Evolutionary conservation across 2,329 filamentous ascomycete genomes (phyloP).

Genomic region (Sphaerulina populicola): DNA sequence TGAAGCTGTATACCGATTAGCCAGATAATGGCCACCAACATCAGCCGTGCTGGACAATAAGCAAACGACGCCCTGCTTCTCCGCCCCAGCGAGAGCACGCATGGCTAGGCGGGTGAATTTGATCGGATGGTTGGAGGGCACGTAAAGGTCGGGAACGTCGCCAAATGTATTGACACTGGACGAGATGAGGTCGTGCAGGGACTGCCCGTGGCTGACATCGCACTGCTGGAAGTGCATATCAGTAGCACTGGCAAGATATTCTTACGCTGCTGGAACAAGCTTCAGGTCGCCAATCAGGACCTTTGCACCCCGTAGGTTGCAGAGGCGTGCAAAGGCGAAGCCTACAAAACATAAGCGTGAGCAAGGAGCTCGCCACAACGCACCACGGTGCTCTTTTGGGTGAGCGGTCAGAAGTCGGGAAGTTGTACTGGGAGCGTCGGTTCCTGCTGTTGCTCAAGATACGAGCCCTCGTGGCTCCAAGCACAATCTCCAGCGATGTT

Average conservation of each 20-base stretch:
- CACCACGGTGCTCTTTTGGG: neutral
- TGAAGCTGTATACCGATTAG: conserved; percentile 29
- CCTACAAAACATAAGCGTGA: conserved; percentile 4
- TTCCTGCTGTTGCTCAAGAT: too few relatives aligned
- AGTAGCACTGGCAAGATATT: neutral
- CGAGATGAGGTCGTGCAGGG: conserved; percentile 18
- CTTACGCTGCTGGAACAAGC: conserved; percentile 17
- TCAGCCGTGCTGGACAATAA: conserved; percentile 16
- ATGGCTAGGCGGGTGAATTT: conserved; percentile 20
- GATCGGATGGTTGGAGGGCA: conserved; percentile 18
- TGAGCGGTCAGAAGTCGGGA: too few relatives aligned
- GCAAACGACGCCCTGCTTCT: conserved; percentile 19
- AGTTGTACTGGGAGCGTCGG: too few relatives aligned
- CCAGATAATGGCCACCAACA: conserved; percentile 20
- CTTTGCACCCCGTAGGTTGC: conserved; percentile 16
- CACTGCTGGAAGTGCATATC: conserved; percentile 13
- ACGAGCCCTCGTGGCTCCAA: too few relatives aligned
- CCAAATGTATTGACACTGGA: conserved; percentile 18
- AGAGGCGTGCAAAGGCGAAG: conserved; percentile 16
- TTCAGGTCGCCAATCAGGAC: conserved; percentile 21
- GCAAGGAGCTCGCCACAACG: neutral
- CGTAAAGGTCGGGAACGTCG: conserved; percentile 19
- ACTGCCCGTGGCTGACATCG: conserved; percentile 19
- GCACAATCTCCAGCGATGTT: too few relatives aligned
- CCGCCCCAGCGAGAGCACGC: conserved; percentile 19